Evolutionary conservation across 1,139 yeast species (phyloP), one percentile per base, ranked within the genome.

Genomic region (Pneumocystis jirovecii): DNA sequence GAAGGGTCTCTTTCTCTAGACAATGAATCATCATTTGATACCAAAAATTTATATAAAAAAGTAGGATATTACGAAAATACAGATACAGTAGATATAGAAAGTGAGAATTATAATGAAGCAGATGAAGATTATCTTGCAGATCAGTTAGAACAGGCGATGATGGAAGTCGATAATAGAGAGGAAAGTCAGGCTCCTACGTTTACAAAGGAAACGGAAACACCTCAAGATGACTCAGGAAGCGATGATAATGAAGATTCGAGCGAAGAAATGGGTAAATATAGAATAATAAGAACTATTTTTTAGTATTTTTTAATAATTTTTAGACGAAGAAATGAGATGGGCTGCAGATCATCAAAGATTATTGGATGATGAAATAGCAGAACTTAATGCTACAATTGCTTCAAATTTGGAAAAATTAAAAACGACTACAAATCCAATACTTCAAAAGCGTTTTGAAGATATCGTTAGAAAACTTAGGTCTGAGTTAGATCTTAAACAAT

Each of bases 371-470:
- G 97, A 91, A 74, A 85, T 95, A 65, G 78, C 81, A 17, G 98
- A 95, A 72, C 79, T 95, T 69, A 91, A 88, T 72, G 78, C 83
- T 60, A 91, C 93, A 0, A 87, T 95, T 66, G 84, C 82, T 65
- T 85, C 85, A 71, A 93, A 91, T 72, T 84, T 83, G 73, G 81
- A 81, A 65, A 93, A 89, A 70, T 82, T 89, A 63, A 83, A 81
- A 21, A 85, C 86, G 66, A 91, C 95, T 1, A 84, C 91, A 21
- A 90, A 90, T 74, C 91, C 91, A 71, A 86, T 93, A 78, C 81
- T 93, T 83, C 85, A 86, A 74, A 88, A 87, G 76, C 86, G 97
- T 76, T 87, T 90, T 74, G 82, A 86, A 71, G 95, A 87, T 70
- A 89, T 89, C 65, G 87, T 89, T 67, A 82, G 82, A 67, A 86